Base-by-base conservation (phyloP, 129 eudicot species). In the Centaurea solstitialis region DNA sequence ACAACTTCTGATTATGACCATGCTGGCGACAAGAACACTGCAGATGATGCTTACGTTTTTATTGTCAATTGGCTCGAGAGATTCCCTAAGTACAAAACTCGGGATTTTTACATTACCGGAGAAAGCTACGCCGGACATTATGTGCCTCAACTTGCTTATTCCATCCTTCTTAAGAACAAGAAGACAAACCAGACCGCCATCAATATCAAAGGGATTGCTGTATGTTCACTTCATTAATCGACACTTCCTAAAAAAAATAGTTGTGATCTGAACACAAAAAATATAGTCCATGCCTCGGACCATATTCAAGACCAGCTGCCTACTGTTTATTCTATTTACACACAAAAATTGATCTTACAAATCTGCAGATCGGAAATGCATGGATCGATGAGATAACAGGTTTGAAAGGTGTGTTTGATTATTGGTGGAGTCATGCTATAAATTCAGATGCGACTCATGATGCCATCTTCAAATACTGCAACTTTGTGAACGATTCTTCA, bases 61-160 rank as follows among this genome's bases (percentile, higher is more conserved):
- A 45, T 89, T 6, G 79, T 86, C 13, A 89, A 86, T n/a, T 89
- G 92, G 92, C 84, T 89, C 3, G 88, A 84, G 38, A 79, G 93
- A 59, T 89, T 89, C 73, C 89, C 87, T 3, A 83, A 82, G 20
- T 89, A 87, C 84, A 87, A 87, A 81, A 81, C 45, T 38, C 80
- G 86, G 4, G 88, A 89, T 21, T 87, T 89, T 72, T 89, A 78
- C 84, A 72, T 89, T 17, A 79, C 87, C 0, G 90, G 93, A 71
- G 90, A 89, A 79, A 84, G 90, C 61, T 89, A 89, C 9, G 88
- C 91, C 0, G 91, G 91, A 47, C 93, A 90, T 47, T 90, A 90
- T 50, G 89, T 87, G 65, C 91, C 91, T 66, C 91, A 90, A 59
- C 85, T 90, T 47, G 91, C 94, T 12, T 83, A 87, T 37, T 76